phyloP scores from a whole-genome alignment of 495 filamentous ascomycete genomes.

The Trichoderma orchidacearum region DNA sequence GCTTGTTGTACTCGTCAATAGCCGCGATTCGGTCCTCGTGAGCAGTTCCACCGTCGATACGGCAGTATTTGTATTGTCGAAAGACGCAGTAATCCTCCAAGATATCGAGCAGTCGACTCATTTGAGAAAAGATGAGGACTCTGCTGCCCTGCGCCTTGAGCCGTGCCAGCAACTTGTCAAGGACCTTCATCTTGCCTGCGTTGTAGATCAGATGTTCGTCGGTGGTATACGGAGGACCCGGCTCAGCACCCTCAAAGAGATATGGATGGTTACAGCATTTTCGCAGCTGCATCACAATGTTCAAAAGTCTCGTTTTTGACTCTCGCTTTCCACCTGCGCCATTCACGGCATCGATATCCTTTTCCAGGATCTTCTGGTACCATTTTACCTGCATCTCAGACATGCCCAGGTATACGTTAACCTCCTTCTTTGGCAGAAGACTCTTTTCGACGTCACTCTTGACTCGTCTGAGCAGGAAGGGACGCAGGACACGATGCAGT shows the following conservation, averaged over 20 bases:
- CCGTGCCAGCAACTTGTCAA: constrained; percentile 80
- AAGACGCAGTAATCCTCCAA: constrained; percentile 98
- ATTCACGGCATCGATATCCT: constrained; percentile 98
- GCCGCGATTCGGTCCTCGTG: constrained; percentile 96
- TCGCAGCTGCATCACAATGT: constrained; percentile 99
- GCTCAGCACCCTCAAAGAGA: constrained; percentile 94
- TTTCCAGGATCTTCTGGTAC: constrained; percentile 98
- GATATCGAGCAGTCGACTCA: constrained; percentile 95
- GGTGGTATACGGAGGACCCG: constrained; percentile 93
- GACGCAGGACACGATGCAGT: constrained; percentile 82
- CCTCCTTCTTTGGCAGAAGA: constrained; percentile 89
- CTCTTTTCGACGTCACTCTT: constrained; percentile 99
- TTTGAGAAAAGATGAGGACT: constrained; percentile 97
- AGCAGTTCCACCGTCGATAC: constrained; percentile 93
- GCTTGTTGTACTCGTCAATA: constrained; percentile 97
- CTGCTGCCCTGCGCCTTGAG: constrained; percentile 78
- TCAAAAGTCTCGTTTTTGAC: constrained; percentile 96
- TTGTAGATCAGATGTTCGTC: constrained; percentile 94
- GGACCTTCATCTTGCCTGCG: constrained; percentile 92
- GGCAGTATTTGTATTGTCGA: constrained; percentile 86
- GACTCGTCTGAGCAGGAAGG: constrained; percentile 89
- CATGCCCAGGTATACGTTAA: constrained; percentile 97
- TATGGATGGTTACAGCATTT: constrained; percentile 99
- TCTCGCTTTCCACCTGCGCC: constrained; percentile 92
- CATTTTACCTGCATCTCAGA: constrained; percentile 98